A percentile compares a stretch with the other conserved stretches of the same genome.
Conservation (phyloP, 2,329 filamentous ascomycete genomes). For the Tolypocladium album region DNA sequence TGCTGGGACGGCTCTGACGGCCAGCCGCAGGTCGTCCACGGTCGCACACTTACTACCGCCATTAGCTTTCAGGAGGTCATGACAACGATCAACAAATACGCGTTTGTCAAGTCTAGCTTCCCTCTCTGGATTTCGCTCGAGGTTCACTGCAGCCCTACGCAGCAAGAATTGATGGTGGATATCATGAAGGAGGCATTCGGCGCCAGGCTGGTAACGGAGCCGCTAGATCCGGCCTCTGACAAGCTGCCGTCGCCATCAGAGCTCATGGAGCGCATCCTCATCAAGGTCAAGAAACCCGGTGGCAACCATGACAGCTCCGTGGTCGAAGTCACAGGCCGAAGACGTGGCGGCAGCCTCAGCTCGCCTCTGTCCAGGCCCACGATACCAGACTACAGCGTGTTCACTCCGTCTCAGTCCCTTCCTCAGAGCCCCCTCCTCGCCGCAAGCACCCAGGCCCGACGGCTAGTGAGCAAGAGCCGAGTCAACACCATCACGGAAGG, state of each 20-base stretch:
- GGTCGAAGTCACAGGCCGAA: constrained; percentile 30
- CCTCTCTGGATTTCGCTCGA: constrained; percentile 92
- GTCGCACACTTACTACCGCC: constrained; percentile 76
- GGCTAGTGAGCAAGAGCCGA: constrained; percentile 35
- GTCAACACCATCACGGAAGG: constrained; percentile 49
- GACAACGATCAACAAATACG: constrained; percentile 87
- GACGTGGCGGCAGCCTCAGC: constrained; percentile 61
- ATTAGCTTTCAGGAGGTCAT: constrained; percentile 89
- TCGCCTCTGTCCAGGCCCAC: constrained; percentile 51
- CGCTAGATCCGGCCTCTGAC: constrained; percentile 56
- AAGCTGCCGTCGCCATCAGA: constrained; percentile 78
- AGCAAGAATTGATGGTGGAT: constrained; percentile 80
- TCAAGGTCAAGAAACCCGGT: constrained; percentile 83
- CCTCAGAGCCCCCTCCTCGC: constrained; percentile 43
- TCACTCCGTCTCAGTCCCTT: constrained; percentile 39
- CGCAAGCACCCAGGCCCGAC: constrained; percentile 40
- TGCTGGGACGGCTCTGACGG: constrained; percentile 93
- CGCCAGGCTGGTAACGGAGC: constrained; percentile 64
- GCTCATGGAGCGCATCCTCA: constrained; percentile 70
- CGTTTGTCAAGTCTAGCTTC: constrained; percentile 77
- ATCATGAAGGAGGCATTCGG: constrained; percentile 83
- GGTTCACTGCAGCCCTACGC: constrained; percentile 76
- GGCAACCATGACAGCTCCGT: constrained; percentile 26
- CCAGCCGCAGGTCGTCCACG: constrained; percentile 82
- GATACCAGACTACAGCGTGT: constrained; percentile 41